Evolutionary conservation across 208 protist species (phyloP).

Genomic region (Acanthamoeba culbertsoni): DNA sequence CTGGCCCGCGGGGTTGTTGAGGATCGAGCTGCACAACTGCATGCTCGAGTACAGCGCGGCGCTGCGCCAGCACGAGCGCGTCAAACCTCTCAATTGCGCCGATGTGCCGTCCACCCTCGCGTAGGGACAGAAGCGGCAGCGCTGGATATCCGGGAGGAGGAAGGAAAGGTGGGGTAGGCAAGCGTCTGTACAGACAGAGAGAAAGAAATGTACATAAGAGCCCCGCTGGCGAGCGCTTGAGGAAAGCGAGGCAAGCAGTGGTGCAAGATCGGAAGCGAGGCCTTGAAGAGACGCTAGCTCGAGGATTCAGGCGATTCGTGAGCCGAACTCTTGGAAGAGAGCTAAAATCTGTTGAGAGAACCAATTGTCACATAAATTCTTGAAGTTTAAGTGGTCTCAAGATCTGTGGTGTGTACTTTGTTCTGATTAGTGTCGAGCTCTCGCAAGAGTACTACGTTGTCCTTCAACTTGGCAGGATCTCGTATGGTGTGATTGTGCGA

Average conservation of each 20-base stretch:
- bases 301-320: not conserved
- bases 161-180: too few species aligned
- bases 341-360: not conserved
- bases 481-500: not conserved
- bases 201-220: too few species aligned
- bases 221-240: too few species aligned
- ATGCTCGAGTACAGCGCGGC: not conserved
- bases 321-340: not conserved
- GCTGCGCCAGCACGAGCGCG: not conserved
- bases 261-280: not conserved
- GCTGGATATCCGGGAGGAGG: not conserved
- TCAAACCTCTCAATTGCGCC: not conserved
- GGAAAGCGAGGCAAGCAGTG: not conserved
- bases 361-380: not conserved
- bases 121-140: not conserved
- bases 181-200: too few species aligned
- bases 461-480: not conserved
- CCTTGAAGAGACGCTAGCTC: too few species aligned
- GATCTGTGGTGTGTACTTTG: not conserved
- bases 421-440: not conserved
- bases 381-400: not conserved
- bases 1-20: not conserved
- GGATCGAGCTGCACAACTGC: conserved; percentile 12
- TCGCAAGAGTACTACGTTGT: not conserved
- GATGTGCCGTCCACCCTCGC: not conserved